Conservation (phyloP, 306 rosid genomes). For the Leucaena leucocephala region DNA sequence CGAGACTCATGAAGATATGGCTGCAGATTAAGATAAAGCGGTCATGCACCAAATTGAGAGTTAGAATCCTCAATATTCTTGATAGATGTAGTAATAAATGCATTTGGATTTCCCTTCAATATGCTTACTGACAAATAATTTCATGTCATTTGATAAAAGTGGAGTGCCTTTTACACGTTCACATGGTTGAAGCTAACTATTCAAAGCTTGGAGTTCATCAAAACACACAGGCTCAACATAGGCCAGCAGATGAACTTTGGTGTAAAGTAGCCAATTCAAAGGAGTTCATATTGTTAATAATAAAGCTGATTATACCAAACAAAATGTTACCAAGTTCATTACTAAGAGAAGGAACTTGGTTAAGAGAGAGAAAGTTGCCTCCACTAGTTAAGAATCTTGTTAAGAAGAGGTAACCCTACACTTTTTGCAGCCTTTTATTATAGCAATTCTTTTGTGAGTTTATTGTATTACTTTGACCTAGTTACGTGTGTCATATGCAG, state of each 20-base stretch:
- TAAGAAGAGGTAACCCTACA: not conserved
- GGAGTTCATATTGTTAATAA: not conserved
- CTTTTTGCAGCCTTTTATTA: not conserved
- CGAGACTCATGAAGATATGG: conserved; percentile 60
- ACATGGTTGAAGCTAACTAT: not conserved
- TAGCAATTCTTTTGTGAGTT: not conserved
- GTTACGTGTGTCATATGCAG: not conserved
- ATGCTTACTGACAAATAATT: not conserved
- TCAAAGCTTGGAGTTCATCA: not conserved
- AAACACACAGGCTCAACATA: not conserved
- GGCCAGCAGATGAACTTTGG: not conserved
- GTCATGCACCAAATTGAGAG: not conserved
- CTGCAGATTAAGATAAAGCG: conserved; percentile 21
- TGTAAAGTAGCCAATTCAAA: not conserved
- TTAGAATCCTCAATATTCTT: not conserved
- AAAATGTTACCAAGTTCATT: no score
- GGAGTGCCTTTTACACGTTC: not conserved
- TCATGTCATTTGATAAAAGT: not conserved
- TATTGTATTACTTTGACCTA: not conserved
- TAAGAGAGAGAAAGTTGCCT: not conserved
- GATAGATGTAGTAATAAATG: no score
- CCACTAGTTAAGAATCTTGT: not conserved
- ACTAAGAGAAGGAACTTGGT: not conserved
- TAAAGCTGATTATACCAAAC: no score
- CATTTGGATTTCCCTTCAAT: no score